phyloP scores from a whole-genome alignment of 1,284 basidiomycete genomes.

The Papiliotrema flavescens region DNA sequence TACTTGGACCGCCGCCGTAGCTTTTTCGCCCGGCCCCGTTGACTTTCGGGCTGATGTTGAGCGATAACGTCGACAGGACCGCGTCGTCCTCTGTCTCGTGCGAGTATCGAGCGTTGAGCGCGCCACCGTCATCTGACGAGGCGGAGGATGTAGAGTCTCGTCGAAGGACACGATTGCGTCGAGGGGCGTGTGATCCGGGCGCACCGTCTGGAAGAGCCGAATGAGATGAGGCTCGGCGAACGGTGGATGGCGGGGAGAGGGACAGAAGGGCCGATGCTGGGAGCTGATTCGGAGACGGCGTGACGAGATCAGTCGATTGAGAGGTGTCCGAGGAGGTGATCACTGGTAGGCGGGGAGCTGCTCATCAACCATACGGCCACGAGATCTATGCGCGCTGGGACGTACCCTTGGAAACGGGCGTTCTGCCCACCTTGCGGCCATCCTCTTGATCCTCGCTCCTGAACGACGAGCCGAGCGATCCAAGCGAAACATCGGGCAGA shows the following conservation, averaged over 20 bases:
- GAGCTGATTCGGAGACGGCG: constrained; percentile 20
- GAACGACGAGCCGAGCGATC: constrained; percentile 45
- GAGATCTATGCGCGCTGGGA: background rate
- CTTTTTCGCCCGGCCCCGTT: constrained; percentile 8
- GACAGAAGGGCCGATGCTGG: constrained; percentile 26
- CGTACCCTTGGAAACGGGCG: constrained; percentile 11
- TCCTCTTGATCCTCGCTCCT: constrained; percentile 39
- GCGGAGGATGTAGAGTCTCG: constrained; percentile 14
- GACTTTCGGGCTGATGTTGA: constrained; percentile 24
- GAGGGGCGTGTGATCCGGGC: constrained; percentile 24
- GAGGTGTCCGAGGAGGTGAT: constrained; percentile 26
- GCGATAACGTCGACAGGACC: constrained; percentile 20
- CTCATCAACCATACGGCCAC: background rate
- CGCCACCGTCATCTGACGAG: constrained; percentile 19
- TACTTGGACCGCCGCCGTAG: constrained; percentile 29
- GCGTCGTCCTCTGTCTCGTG: constrained; percentile 25
- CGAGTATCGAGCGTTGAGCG: constrained; percentile 22
- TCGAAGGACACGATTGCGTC: constrained; percentile 25
- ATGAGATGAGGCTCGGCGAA: constrained; percentile 33
- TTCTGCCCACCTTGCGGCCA: constrained; percentile 7
- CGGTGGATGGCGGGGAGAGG: constrained; percentile 35
- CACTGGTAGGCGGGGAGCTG: constrained; percentile 13
- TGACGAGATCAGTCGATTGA: constrained; percentile 13
- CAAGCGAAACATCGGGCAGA: constrained; percentile 46
- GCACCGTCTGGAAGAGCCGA: constrained; percentile 16